Conservation (phyloP, 257 asterid genomes). For the Cinchona pubescens region DNA sequence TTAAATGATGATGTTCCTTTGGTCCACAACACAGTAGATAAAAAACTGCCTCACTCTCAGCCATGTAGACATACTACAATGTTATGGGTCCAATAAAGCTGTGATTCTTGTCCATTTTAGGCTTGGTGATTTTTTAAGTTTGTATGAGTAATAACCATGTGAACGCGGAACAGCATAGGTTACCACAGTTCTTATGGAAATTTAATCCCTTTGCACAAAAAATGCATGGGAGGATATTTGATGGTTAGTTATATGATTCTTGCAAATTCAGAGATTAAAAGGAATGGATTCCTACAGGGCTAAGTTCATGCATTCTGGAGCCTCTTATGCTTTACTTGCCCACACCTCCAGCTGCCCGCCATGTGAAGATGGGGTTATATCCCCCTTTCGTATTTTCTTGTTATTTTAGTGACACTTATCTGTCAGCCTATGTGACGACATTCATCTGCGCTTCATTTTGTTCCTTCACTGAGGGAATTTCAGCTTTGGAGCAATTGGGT, state of each 20-base stretch:
- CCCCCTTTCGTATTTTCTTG: not conserved
- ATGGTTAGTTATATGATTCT: not conserved
- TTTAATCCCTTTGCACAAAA: not conserved
- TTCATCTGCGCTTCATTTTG: not conserved
- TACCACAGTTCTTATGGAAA: not conserved
- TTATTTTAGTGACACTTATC: not conserved
- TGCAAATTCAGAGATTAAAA: not conserved
- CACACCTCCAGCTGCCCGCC: not conserved
- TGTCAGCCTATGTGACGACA: no score
- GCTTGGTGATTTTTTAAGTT: not conserved
- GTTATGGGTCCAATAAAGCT: not conserved
- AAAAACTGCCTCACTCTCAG: not conserved
- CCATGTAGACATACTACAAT: not conserved
- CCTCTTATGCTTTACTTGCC: not conserved
- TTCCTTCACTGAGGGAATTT: not conserved
- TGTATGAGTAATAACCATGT: not conserved
- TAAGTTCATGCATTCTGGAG: not conserved
- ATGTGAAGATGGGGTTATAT: not conserved
- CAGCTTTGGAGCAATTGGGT: not conserved
- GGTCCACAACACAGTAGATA: not conserved
- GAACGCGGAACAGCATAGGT: not conserved
- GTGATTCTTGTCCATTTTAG: not conserved
- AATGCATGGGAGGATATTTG: not conserved
- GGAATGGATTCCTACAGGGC: not conserved
- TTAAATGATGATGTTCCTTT: not conserved